Base-by-base conservation (phyloP, 768 basidiomycete genomes). In the Epithele typhae region DNA sequence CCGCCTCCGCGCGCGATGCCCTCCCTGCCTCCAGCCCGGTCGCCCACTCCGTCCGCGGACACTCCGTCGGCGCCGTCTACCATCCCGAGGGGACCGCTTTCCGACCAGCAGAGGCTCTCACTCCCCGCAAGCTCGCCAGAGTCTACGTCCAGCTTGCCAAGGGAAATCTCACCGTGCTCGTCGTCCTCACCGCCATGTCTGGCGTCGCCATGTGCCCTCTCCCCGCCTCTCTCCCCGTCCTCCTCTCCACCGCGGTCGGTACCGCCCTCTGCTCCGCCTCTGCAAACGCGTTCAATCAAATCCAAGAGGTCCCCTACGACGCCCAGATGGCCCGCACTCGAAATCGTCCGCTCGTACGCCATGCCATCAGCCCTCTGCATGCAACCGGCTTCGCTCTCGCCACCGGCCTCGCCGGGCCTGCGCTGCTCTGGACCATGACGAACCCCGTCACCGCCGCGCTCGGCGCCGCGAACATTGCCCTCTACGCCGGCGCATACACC, bases 261-360 rank as follows among this genome's bases (percentile, higher is more conserved):
- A 97, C 94, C 0, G 81, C 85, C 0, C 75, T 99, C 35, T 96
- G 93, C 63, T 85, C 87, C 5, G 91, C 92, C 3, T 89, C 93
- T 0, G 96, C 96, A 23, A 97, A 97, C 62, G 77, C 95, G 2
- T 74, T 96, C 58, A 99, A 99, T 67, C 92, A 99, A 64, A 70
- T 98, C 3, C 86, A 93, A 59, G 96, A 99, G 67, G 74, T 90
- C 6, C 96, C 96, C 0, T 90, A 92, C 54, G 96, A 99, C 59
- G 94, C 96, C 0, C 96, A 99, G 62, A 98, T 97, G 85, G 76
- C 82, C 0, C 80, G 96, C 37, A 98, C 96, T 0, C 79, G 94
- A 24, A 82, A 75, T 45, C 73, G 96, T 15, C 93, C 95, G 0
- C 78, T 99, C 21, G 92, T 92, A 1, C 80, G 89, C 15, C 73